Percentiles rank a stretch among this genome's conserved stretches.
phyloP scores from a whole-genome alignment of 345 rosid genomes.

The Theobroma cacao region DNA sequence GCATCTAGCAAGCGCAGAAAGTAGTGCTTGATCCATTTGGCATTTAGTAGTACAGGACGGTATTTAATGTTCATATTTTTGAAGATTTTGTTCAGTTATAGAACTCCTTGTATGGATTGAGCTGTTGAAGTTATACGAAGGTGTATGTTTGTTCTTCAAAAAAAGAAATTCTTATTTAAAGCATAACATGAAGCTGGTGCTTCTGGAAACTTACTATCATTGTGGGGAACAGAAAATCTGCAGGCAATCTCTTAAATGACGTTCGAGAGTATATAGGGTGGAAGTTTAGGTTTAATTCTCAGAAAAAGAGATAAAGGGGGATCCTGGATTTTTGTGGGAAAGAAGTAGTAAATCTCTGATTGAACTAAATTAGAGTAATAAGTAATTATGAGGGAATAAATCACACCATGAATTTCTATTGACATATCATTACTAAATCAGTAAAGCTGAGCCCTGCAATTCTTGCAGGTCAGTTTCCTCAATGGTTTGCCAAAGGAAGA shows the following conservation, averaged over 20 bases:
- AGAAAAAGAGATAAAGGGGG: background rate
- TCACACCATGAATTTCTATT: slow-evolving; percentile 18
- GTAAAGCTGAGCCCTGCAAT: background rate
- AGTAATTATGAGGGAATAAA: background rate
- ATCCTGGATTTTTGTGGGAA: background rate
- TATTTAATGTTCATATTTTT: background rate
- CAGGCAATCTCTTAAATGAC: background rate
- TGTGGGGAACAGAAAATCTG: background rate
- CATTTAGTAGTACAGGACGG: too few relatives aligned
- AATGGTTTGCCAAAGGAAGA: slow-evolving; percentile 7
- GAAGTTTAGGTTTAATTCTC: background rate
- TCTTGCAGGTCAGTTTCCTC: slow-evolving; percentile 10
- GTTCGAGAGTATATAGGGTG: background rate
- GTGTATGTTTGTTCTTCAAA: background rate
- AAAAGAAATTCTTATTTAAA: too few relatives aligned
- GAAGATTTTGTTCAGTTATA: background rate
- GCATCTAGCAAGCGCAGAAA: slow-evolving; percentile 53
- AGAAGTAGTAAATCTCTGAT: background rate
- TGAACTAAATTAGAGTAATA: background rate
- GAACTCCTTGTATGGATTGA: background rate
- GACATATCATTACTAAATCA: slow-evolving; percentile 3
- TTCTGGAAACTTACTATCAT: background rate
- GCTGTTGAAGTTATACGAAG: background rate
- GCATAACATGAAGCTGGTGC: background rate
- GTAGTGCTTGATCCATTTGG: slow-evolving; percentile 18